Base-by-base conservation (phyloP, 306 rosid genomes). In the Dryas drummondii region DNA sequence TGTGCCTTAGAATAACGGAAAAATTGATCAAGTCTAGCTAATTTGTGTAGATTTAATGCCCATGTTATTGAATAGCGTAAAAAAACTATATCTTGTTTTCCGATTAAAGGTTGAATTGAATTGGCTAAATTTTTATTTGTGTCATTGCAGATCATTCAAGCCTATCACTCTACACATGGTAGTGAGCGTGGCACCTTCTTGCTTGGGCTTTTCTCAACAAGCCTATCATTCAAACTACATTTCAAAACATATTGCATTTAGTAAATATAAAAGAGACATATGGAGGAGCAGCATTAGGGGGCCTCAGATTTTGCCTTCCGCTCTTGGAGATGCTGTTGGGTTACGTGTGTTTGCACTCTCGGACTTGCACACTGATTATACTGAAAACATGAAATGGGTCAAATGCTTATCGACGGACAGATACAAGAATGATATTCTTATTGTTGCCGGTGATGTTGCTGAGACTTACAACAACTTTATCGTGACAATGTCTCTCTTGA, bases 391-490 rank as follows among this genome's bases (percentile, higher is more conserved):
- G 91, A 84, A 79, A 58, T 93, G 97, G 97, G 90, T 91, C 66
- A 72, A 85, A 83, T 66, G 74, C 68, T 80, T 91, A 67, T 80
- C 97, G 4, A 56, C 60, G 27, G 72, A 68, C 62, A 70, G 79
- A 41, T 73, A 82, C 82, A 86, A 44, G 82, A 80, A 83, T 70
- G 98, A 87, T 76, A 85, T 89, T 52, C 93, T 93, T 82, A 82
- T 93, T 71, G 90, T 93, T 68, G 94, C 91, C 0, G 97, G 98
- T 66, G 98, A 93, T 84, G 97, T 91, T 41, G 91, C 98, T 4
- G 98, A 93, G 86, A 79, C 89, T 32, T 83, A 77, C 61, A 78
- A 70, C 13, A 86, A 78, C 79, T 93, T 93, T 82, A 19, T 86
- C 65, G 62, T 80, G 22, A 91, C 98, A 16, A 86, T 93, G 96